Percentiles rank a stretch among this genome's conserved stretches.
Conservation (phyloP, 208 protist genomes). For the Herpetomonas samuelpessoai region DNA sequence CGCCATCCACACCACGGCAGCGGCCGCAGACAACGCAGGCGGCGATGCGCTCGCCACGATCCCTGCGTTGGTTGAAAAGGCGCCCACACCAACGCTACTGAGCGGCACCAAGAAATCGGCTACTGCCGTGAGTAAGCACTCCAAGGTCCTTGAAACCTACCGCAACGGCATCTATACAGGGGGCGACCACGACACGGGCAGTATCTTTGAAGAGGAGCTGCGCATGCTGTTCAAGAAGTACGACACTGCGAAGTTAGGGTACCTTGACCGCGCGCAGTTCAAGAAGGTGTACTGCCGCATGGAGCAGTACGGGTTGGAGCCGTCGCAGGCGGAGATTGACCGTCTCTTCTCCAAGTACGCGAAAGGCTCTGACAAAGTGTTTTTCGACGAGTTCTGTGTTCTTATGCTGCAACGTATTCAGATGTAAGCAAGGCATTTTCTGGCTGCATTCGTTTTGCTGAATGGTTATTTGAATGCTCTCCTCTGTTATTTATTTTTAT, state of each 20-base stretch:
- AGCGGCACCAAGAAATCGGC: neutral
- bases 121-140: neutral
- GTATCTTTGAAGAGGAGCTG: slow-evolving; percentile 59
- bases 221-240: slow-evolving; percentile 55
- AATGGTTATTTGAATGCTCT: slow-evolving; percentile 1
- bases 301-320: slow-evolving; percentile 78
- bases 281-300: slow-evolving; percentile 65
- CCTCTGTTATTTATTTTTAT: no score
- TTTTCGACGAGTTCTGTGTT: slow-evolving; percentile 80
- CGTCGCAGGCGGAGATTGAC: slow-evolving; percentile 46
- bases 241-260: slow-evolving; percentile 49
- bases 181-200: slow-evolving; percentile 4
- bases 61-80: no score
- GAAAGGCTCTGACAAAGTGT: slow-evolving; percentile 41
- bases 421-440: slow-evolving; percentile 37
- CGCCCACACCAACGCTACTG: no score
- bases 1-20: no score
- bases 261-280: slow-evolving; percentile 71
- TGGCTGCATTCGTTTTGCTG: neutral
- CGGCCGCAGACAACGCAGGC: neutral
- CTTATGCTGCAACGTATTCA: slow-evolving; percentile 82
- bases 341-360: slow-evolving; percentile 51
- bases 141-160: neutral
- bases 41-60: neutral
- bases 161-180: neutral